phyloP scores from a whole-genome alignment of 257 asterid species.

The Lavandula angustifolia region DNA sequence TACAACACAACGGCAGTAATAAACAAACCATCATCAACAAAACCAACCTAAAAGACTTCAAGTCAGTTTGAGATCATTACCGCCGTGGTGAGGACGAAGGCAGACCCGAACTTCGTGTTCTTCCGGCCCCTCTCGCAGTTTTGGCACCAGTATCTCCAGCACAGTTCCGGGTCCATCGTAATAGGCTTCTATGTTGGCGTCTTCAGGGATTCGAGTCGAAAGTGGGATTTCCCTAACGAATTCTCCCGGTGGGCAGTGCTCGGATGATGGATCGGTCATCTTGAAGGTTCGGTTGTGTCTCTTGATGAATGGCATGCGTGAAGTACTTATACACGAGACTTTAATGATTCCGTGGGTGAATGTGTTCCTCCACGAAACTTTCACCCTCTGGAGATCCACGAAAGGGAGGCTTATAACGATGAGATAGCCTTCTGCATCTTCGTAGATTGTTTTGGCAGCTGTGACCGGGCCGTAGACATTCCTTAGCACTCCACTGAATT shows the following conservation, averaged over 20 bases:
- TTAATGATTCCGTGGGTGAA: constrained; percentile 48
- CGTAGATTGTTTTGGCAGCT: constrained; percentile 69
- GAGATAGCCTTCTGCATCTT: constrained; percentile 69
- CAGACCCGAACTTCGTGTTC: constrained; percentile 59
- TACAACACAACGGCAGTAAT: no score
- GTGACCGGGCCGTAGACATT: constrained; percentile 66
- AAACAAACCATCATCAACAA: no score
- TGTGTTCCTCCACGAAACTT: constrained; percentile 72
- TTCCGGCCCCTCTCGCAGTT: constrained; percentile 43
- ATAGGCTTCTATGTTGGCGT: constrained; percentile 54
- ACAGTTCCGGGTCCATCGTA: constrained; percentile 42
- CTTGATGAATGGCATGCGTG: constrained; percentile 42
- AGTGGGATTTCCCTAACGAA: constrained; percentile 52
- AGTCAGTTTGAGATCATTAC: background rate
- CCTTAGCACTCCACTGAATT: constrained; percentile 61
- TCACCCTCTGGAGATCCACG: constrained; percentile 65
- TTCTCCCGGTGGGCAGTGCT: constrained; percentile 59
- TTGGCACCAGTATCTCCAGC: constrained; percentile 54
- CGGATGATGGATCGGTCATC: constrained; percentile 44
- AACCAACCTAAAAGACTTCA: no score
- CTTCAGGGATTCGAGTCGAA: constrained; percentile 50
- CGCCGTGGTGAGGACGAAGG: constrained; percentile 51
- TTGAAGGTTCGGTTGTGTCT: constrained; percentile 49
- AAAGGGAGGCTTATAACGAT: constrained; percentile 65
- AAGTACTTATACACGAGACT: constrained; percentile 45